Base-by-base conservation (phyloP, 2,329 filamentous ascomycete species). In the Colletotrichum tropicale region DNA sequence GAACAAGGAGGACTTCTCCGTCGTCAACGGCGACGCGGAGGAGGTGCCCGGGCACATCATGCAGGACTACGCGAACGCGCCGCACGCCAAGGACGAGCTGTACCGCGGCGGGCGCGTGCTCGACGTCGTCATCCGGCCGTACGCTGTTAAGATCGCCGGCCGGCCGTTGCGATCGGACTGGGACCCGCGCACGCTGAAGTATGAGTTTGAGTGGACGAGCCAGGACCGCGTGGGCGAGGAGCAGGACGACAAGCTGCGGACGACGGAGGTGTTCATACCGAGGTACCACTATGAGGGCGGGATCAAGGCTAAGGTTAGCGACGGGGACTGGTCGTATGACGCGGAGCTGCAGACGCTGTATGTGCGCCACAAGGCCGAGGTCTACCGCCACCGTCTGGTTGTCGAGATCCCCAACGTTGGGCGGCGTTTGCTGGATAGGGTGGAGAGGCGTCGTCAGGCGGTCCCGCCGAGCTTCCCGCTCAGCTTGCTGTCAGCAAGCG, bases 1-100 rank as follows among this genome's bases (percentile, higher is more conserved):
- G 85, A 87, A 87, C 71, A 85, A 83, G 70, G 85, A 87, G 71
- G 85, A 87, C 61, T 87, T 87, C 66, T 87, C 85, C 0, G 78
- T 87, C 28, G 79, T 86, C 24, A 86, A 85, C 9, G 81, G 83
- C 24, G 81, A 86, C 69, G 80, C 80, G 1, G 43, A 75, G 58
- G 56, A 60, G 26, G 76, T 79, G 12, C 79, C 80, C 2, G 82
- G 81, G 9, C 77, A 82, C 2, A 66, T 75, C 26, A 79, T 81
- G 1, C 78, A 80, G 0, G 83, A 86, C 65, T 83, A 84, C 68
- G 79, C 83, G n/a, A 85, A 86, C 36, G 36, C 78, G 7, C 58
- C 56, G 0, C 81, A 84, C 62, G 80, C 84, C 5, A 66, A 78
- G 15, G 81, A 86, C 38, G 83, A 85, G 38, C 78, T 86, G 3